Evolutionary conservation across 2,329 filamentous ascomycete genomes (phyloP).

Genomic region (Paecilomyces niveus): DNA sequence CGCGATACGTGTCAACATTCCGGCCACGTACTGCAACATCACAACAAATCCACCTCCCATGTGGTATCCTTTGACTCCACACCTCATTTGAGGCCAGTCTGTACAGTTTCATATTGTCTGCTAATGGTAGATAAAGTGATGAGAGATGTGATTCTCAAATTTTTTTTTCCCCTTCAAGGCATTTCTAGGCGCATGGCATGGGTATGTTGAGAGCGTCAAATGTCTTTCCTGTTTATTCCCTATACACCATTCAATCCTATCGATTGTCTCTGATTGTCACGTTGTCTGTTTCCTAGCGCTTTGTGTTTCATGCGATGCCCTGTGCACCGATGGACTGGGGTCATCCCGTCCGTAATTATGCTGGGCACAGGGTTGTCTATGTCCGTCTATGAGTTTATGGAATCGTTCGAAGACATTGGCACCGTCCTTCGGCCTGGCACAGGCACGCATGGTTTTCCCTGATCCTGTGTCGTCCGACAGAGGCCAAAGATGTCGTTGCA

Average conservation of each 20-base stretch:
- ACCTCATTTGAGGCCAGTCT: background rate
- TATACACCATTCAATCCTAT: background rate
- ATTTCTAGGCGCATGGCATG: background rate
- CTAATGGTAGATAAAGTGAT: background rate
- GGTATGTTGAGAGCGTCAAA: background rate
- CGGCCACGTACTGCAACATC: background rate
- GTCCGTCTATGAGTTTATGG: background rate
- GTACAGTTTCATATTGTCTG: background rate
- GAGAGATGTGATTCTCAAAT: background rate
- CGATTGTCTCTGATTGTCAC: background rate
- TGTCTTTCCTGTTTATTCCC: slow-evolving; percentile 6
- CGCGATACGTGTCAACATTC: background rate
- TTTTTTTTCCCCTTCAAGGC: background rate
- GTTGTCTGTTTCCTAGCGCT: background rate
- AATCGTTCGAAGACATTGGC: background rate
- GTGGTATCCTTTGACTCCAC: background rate
- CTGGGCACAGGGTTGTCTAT: background rate
- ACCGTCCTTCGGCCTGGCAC: background rate
- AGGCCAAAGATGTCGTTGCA: background rate
- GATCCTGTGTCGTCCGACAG: background rate
- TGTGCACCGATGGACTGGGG: background rate
- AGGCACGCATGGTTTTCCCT: background rate
- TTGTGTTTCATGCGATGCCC: background rate
- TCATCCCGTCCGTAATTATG: background rate
- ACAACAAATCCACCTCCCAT: background rate